Conservation (phyloP, 164 flowering plant genomes). For the Vitis amurensis region DNA sequence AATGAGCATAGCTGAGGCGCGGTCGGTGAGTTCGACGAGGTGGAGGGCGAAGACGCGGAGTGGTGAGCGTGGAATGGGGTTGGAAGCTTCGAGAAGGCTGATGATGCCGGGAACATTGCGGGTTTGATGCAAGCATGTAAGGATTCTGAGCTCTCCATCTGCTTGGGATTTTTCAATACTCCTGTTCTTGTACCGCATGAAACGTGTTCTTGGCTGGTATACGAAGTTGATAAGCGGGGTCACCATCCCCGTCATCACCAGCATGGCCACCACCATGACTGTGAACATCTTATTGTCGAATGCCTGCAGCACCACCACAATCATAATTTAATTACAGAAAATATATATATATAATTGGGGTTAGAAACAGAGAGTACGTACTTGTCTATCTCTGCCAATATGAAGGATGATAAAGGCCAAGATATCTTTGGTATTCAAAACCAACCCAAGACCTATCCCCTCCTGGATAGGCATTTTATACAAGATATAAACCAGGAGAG, state of each 20-base stretch:
- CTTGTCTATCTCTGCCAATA: constrained; percentile 29
- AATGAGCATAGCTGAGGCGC: constrained; percentile 35
- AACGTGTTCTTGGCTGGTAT: constrained; percentile 14
- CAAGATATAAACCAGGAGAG: constrained; percentile 1
- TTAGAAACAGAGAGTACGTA: constrained; percentile 2
- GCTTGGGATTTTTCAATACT: constrained; percentile 19
- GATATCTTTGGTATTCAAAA: constrained; percentile 44
- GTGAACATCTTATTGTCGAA: constrained; percentile 15
- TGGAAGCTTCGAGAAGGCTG: constrained; percentile 31
- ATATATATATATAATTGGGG: no score
- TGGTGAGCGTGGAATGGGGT: constrained; percentile 28
- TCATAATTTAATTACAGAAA: no score
- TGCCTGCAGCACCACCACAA: constrained; percentile 10
- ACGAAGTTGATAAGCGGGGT: constrained; percentile 10
- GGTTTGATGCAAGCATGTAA: constrained; percentile 31
- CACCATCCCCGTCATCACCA: constrained; percentile 29
- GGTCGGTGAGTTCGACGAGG: constrained; percentile 43
- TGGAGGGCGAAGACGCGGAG: constrained; percentile 37
- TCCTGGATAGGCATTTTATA: constrained; percentile 17
- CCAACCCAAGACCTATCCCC: constrained; percentile 31
- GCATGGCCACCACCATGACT: constrained; percentile 17
- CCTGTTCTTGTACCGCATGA: constrained; percentile 20
- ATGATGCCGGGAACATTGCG: constrained; percentile 26
- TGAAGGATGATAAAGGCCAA: constrained; percentile 35
- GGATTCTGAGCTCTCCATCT: constrained; percentile 33